These are phyloP conservation scores for Paecilomyces sp. DNA, from an alignment of 2,329 filamentous ascomycete species.

Conservation along the genomic window DNA sequence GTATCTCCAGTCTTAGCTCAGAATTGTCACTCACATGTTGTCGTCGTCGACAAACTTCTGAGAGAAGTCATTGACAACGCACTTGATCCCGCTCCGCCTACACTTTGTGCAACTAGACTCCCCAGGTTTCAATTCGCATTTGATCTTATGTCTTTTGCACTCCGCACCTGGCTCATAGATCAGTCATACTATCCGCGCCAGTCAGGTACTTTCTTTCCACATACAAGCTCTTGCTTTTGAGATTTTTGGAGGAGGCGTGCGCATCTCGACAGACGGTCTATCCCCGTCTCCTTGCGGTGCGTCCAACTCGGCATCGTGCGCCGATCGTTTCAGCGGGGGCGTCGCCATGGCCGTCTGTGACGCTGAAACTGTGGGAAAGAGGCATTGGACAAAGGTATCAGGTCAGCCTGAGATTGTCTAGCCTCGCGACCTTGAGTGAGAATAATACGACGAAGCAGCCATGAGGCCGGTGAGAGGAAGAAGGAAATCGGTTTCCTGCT, in stretches of 20 bases:
- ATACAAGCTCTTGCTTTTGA: slow-evolving; percentile 37
- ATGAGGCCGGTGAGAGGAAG: background rate
- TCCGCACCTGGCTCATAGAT: slow-evolving; percentile 32
- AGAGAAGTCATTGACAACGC: slow-evolving; percentile 49
- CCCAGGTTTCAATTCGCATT: slow-evolving; percentile 44
- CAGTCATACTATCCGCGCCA: background rate
- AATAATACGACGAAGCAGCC: background rate
- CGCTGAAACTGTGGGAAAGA: background rate
- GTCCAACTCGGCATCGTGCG: slow-evolving; percentile 27
- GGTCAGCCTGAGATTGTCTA: background rate
- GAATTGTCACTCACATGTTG: slow-evolving; percentile 36
- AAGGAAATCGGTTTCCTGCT: background rate
- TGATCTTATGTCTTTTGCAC: slow-evolving; percentile 50
- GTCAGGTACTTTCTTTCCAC: slow-evolving; percentile 11
- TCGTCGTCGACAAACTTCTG: slow-evolving; percentile 51
- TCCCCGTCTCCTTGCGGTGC: slow-evolving; percentile 17
- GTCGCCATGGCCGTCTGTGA: slow-evolving; percentile 7
- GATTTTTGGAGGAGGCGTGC: slow-evolving; percentile 23
- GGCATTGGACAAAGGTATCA: background rate
- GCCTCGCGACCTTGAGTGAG: background rate
- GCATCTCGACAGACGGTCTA: slow-evolving; percentile 15
- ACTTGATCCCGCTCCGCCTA: slow-evolving; percentile 43
- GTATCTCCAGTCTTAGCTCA: background rate
- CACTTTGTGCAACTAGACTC: slow-evolving; percentile 44
- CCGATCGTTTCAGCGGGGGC: slow-evolving; percentile 29